phyloP scores from a whole-genome alignment of 139 green algal genomes.

The Gonium pectorale region DNA sequence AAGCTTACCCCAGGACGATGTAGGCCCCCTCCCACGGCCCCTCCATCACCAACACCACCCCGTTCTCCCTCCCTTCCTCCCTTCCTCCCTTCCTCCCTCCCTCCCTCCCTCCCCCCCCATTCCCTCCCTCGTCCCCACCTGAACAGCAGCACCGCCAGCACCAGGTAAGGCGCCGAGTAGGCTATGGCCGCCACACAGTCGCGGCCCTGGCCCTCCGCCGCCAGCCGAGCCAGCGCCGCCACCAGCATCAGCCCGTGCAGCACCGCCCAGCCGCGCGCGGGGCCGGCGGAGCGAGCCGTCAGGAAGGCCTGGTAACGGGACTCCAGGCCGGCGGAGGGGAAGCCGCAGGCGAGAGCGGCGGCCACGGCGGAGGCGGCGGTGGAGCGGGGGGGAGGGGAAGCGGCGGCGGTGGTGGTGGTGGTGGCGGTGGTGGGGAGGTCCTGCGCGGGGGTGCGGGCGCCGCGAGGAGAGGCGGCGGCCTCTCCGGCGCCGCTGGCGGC shows the following conservation, averaged over 20 bases:
- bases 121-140: neutral
- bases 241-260: slow-evolving; percentile 13
- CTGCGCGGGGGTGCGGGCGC: too few relatives aligned
- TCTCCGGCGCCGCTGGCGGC: too few relatives aligned
- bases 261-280: neutral
- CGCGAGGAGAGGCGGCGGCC: too few relatives aligned
- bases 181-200: neutral
- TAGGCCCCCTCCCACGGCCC: too few relatives aligned
- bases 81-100: neutral
- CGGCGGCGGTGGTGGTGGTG: neutral
- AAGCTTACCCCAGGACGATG: too few relatives aligned
- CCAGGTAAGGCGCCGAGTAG: neutral
- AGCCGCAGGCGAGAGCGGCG: too few relatives aligned
- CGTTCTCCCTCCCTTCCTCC: neutral
- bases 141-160: neutral
- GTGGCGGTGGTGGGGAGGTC: neutral
- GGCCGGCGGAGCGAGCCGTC: neutral
- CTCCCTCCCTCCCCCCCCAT: neutral
- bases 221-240: neutral
- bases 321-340: neutral
- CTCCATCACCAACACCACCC: too few relatives aligned
- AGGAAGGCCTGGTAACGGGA: slow-evolving; percentile 1
- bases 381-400: neutral
- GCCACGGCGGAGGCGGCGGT: neutral
- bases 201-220: neutral